These are phyloP conservation scores for Daldinia childiae DNA, from an alignment of 495 filamentous ascomycete species.

Conservation along the genomic window DNA sequence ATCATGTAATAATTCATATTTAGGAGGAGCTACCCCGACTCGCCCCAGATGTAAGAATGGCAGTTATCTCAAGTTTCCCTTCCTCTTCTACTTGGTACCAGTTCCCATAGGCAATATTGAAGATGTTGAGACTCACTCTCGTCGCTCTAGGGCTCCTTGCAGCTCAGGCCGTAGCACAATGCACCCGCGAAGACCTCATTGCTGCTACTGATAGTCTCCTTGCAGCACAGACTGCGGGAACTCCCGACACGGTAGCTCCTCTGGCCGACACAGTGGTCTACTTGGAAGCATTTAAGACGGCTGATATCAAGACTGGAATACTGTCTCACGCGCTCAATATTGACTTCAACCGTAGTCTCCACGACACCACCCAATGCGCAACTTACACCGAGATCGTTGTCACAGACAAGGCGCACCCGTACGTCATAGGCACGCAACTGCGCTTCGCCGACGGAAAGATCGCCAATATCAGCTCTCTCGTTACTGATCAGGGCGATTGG, in stretches of 20 bases:
- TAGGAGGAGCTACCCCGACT: conserved; percentile 25
- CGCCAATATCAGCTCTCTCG: conserved; percentile 55
- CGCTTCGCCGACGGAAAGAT: conserved; percentile 47
- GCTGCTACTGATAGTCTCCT: conserved; percentile 53
- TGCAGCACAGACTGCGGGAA: conserved; percentile 56
- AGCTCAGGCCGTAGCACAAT: conserved; percentile 40
- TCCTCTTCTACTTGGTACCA: conserved; percentile 3
- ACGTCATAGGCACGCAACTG: conserved; percentile 61
- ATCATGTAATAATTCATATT: conserved; percentile 33
- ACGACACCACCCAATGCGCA: conserved; percentile 61
- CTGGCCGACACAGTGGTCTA: conserved; percentile 45
- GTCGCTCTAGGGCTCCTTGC: conserved; percentile 38
- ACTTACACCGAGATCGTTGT: conserved; percentile 63
- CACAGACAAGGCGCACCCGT: conserved; percentile 53
- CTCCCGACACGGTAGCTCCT: conserved; percentile 43
- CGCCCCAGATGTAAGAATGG: conserved; percentile 21
- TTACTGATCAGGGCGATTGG: conserved; percentile 57
- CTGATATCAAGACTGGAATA: conserved; percentile 50
- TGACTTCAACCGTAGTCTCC: conserved; percentile 58
- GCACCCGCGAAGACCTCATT: conserved; percentile 54
- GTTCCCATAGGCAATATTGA: conserved; percentile 12
- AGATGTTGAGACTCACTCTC: conserved; percentile 41
- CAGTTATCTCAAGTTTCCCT: conserved; percentile 5
- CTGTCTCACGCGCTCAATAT: conserved; percentile 55
- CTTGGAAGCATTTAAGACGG: conserved; percentile 55